Evolutionary conservation across 2,329 filamentous ascomycete genomes (phyloP).

Genomic region (Phaeosphaeria sp.): DNA sequence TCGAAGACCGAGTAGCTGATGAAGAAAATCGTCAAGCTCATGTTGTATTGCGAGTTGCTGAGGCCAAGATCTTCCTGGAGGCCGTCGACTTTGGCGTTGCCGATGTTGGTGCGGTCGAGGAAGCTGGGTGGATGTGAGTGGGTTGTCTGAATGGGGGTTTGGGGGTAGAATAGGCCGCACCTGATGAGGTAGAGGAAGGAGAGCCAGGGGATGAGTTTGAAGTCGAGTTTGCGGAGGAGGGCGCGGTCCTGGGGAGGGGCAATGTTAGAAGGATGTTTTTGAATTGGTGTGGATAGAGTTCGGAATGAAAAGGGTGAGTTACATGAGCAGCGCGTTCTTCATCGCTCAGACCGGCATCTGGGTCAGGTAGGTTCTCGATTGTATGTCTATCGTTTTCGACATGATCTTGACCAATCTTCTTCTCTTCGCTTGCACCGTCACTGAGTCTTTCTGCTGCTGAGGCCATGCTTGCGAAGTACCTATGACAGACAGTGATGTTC

Average conservation of each 20-base stretch:
- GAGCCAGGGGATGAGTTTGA: conserved; percentile 69
- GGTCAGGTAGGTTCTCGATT: conserved; percentile 53
- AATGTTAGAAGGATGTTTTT: neutral
- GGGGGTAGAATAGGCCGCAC: too few species aligned
- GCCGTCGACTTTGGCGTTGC: conserved; percentile 70
- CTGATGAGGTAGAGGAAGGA: conserved; percentile 76
- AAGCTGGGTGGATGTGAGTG: too few species aligned
- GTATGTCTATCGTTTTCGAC: conserved; percentile 13
- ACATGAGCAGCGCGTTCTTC: conserved; percentile 70
- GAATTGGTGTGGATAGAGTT: neutral
- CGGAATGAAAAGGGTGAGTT: conserved; percentile 15
- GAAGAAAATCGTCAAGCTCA: conserved; percentile 83
- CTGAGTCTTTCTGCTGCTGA: conserved; percentile 26
- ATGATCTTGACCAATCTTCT: conserved; percentile 23
- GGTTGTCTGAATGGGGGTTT: too few species aligned
- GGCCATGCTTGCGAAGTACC: conserved; percentile 20
- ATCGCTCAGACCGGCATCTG: conserved; percentile 69
- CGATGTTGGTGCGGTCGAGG: conserved; percentile 76
- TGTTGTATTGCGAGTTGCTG: conserved; percentile 72
- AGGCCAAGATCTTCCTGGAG: conserved; percentile 67
- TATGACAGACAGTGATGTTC: neutral
- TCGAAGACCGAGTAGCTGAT: conserved; percentile 84
- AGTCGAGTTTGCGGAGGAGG: conserved; percentile 68
- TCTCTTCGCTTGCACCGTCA: conserved; percentile 28
- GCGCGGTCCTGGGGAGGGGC: conserved; percentile 61